Conservation (phyloP, 1,139 yeast species). For the Kluyveromyces sp. region DNA sequence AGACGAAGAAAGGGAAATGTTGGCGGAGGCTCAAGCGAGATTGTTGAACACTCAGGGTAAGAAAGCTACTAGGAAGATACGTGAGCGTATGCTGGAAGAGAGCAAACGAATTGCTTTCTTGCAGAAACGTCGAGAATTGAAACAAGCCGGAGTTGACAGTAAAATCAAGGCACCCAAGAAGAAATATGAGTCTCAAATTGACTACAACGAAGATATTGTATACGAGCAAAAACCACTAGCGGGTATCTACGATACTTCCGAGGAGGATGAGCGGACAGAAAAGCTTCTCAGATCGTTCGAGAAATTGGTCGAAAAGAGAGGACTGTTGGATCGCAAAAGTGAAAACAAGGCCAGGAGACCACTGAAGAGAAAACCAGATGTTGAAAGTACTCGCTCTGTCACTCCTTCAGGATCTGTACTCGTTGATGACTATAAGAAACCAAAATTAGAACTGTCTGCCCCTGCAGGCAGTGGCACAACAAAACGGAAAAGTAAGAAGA, state of each 20-base stretch:
- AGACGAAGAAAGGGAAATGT: conserved; percentile 88
- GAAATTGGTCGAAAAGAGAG: conserved; percentile 40
- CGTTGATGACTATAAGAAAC: conserved; percentile 42
- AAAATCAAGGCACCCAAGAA: conserved; percentile 37
- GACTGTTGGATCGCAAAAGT: conserved; percentile 37
- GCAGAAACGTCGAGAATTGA: conserved; percentile 78
- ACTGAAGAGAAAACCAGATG: conserved; percentile 26
- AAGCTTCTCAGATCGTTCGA: conserved; percentile 41
- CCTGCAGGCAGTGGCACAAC: conserved; percentile 38
- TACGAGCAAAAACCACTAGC: conserved; percentile 66
- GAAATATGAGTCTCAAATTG: conserved; percentile 59
- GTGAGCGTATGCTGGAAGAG: conserved; percentile 76
- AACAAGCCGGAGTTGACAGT: conserved; percentile 73
- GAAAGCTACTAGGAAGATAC: conserved; percentile 83
- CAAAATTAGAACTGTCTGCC: conserved; percentile 49
- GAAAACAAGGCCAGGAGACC: conserved; percentile 28
- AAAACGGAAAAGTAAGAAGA: conserved; percentile 1
- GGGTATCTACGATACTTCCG: conserved; percentile 63
- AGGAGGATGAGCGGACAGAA: conserved; percentile 44
- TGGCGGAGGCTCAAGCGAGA: conserved; percentile 88
- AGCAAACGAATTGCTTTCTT: conserved; percentile 66
- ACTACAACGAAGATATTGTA: conserved; percentile 77
- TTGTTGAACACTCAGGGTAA: conserved; percentile 91
- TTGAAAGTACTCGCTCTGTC: conserved; percentile 22
- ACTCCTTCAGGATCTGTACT: conserved; percentile 33